Conservation (phyloP, 352 stramenopile species). For the Phytophthora fragariaefolia region DNA sequence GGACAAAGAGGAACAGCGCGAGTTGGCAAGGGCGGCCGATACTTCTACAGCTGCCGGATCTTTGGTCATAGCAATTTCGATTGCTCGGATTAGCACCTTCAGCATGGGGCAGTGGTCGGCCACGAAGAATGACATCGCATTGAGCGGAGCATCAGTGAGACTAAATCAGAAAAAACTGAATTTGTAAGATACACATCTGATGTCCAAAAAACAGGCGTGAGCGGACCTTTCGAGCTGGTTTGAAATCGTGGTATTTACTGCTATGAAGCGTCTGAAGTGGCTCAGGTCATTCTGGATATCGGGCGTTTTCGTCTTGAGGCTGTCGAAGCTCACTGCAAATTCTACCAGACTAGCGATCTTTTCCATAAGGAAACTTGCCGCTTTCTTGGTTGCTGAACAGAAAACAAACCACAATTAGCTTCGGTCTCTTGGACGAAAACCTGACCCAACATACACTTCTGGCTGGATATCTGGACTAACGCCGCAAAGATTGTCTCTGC, state of each 20-base stretch:
- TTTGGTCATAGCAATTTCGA: constrained; percentile 46
- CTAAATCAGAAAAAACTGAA: constrained; percentile 16
- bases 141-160: constrained; percentile 48
- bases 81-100: constrained; percentile 53
- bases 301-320: constrained; percentile 55
- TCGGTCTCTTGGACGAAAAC: neutral
- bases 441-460: constrained; percentile 42
- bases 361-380: constrained; percentile 49
- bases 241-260: constrained; percentile 35
- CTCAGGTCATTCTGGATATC: constrained; percentile 74
- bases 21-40: constrained; percentile 56
- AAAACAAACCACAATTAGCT: neutral
- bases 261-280: constrained; percentile 58
- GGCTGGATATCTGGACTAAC: constrained; percentile 55
- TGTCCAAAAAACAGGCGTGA: neutral
- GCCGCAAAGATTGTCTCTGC: constrained; percentile 53
- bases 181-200: neutral
- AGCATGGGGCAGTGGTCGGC: constrained; percentile 67
- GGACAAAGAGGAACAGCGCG: constrained; percentile 45
- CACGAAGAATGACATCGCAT: constrained; percentile 70
- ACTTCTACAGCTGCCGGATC: constrained; percentile 43
- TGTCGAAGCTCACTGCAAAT: constrained; percentile 63
- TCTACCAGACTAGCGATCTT: constrained; percentile 63
- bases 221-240: constrained; percentile 62
- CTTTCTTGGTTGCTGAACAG: constrained; percentile 42